A percentile compares a stretch with the other conserved stretches of the same genome.
phyloP scores from a whole-genome alignment of 495 filamentous ascomycete species.

The Annulohypoxylon moriforme region DNA sequence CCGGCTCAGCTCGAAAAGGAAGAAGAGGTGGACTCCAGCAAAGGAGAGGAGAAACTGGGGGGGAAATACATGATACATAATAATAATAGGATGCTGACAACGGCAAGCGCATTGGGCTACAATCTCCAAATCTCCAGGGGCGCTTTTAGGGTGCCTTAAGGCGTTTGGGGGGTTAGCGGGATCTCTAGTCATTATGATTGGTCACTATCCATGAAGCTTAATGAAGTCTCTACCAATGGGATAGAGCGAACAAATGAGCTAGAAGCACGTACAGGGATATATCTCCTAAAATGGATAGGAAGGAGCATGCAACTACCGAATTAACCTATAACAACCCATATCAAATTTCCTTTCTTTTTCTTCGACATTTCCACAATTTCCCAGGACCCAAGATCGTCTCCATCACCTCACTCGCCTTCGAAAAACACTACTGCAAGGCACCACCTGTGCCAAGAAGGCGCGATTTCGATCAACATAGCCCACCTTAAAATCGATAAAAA shows the following conservation, averaged over 20 bases:
- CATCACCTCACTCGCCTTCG: neutral
- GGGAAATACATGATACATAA: neutral
- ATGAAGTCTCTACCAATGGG: conserved; percentile 31
- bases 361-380: conserved; percentile 3
- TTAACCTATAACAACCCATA: conserved; percentile 10
- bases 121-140: conserved; percentile 14
- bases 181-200: conserved; percentile 29
- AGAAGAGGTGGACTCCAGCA: conserved; percentile 22
- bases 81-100: neutral
- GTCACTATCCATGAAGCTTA: conserved; percentile 25
- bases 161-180: conserved; percentile 16
- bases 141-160: conserved; percentile 1
- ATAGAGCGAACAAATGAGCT: conserved; percentile 28
- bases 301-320: conserved; percentile 33
- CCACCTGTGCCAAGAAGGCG: conserved; percentile 9
- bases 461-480: conserved; percentile 16
- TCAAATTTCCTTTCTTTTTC: conserved; percentile 17
- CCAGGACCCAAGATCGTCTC: neutral
- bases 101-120: conserved; percentile 29
- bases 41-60: conserved; percentile 34
- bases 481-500: neutral
- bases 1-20: conserved; percentile 24
- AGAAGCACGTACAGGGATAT: conserved; percentile 29
- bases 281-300: conserved; percentile 17
- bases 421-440: conserved; percentile 38